Evolutionary conservation across 2,329 filamentous ascomycete genomes (phyloP), one percentile per base, ranked within the genome.

Genomic region (Apiospora rasikravindrae): DNA sequence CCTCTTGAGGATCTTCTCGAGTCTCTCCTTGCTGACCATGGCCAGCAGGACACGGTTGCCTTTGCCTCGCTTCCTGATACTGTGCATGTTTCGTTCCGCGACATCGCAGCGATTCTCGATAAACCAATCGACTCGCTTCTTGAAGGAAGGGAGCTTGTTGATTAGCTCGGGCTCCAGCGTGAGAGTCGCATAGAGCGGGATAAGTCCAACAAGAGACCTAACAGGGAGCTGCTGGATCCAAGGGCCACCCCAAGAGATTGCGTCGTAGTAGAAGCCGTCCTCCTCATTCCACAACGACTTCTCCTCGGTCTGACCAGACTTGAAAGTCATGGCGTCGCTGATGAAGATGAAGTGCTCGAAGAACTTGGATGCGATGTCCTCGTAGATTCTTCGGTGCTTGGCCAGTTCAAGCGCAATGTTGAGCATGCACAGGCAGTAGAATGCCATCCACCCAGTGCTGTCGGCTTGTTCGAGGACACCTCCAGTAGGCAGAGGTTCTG

Each of bases 301-400:
- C 78, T 96, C 93, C 80, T 85, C 91, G 85, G 83, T 92, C 83
- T 82, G 87, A 77, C 84, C 94, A 77, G 87, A 89, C 83, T 88
- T 92, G 88, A 93, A 95, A 0, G 93, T 94, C 96, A 98, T 98
- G 72, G 96, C 96, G 84, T 98, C 96, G 79, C 94, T 97, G 82
- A 98, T 98, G 82, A 98, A 92, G 79, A 98, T 94, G 84, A 98
- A 98, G 80, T 98, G 96, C 85, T 98, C 96, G 78, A 98, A 98
- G 86, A 98, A 98, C 83, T 98, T 98, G 69, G 95, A 97, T 1
- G 96, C 95, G 85, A 98, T 93, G 79, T 98, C 96, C 85, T 98
- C 96, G 82, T 98, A 98, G 72, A 92, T 98, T 53, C 95, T 92
- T 66, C 96, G 92, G 81, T 98, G 94, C 85, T 98, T 98, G 73